Evolutionary conservation across 2,329 filamentous ascomycete genomes (phyloP).

Genomic region (Diaporthe citri): DNA sequence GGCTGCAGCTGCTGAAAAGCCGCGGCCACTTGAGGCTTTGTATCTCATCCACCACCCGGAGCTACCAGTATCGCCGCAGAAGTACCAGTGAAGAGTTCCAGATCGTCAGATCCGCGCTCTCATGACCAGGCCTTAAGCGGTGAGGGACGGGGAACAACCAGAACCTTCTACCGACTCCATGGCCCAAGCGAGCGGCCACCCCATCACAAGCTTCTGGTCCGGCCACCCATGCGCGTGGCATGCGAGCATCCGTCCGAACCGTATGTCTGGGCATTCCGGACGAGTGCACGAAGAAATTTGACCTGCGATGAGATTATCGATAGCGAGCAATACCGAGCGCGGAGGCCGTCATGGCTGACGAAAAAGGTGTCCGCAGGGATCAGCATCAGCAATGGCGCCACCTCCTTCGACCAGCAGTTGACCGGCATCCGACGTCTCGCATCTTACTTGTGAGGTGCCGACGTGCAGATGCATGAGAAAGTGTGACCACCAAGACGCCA

Average conservation of each 20-base stretch:
- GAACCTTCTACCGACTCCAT: not conserved
- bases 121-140: not conserved
- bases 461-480: slow-evolving; percentile 2
- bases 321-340: not conserved
- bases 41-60: not conserved
- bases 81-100: not conserved
- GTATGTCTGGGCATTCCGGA: not conserved
- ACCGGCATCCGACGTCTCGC: not conserved
- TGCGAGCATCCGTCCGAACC: not conserved
- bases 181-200: not conserved
- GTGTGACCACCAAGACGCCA: not conserved
- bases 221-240: not conserved
- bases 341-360: not conserved
- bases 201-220: not conserved
- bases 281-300: not conserved
- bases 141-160: not conserved
- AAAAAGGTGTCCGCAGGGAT: not conserved
- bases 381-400: not conserved
- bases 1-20: not conserved
- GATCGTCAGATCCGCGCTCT: not conserved
- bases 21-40: not conserved
- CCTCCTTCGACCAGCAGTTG: not conserved
- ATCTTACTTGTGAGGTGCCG: not conserved
- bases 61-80: not conserved
- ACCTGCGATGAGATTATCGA: not conserved